These are phyloP conservation scores for Discostella stelligeroides DNA, from an alignment of 108 stramenopile genomes.

Conservation along the genomic window DNA sequence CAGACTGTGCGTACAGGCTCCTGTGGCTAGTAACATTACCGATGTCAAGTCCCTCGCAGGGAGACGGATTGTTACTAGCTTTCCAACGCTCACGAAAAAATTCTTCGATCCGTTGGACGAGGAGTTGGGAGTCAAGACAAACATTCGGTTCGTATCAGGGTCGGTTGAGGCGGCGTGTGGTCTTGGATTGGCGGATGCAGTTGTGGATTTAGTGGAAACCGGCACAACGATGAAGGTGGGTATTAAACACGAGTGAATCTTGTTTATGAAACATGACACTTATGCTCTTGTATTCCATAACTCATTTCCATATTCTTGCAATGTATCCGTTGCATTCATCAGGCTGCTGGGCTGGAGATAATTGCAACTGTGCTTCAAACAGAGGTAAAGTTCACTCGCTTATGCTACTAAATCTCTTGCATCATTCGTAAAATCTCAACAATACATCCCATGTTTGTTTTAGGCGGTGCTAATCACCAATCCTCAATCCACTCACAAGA, in stretches of 20 bases:
- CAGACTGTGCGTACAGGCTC: conserved; percentile 92
- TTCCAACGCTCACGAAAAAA: conserved; percentile 82
- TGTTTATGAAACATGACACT: not conserved
- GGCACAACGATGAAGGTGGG: conserved; percentile 97
- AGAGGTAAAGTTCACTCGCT: conserved; percentile 32
- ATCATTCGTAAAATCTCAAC: not conserved
- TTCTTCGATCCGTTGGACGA: conserved; percentile 86
- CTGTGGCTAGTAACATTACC: conserved; percentile 73
- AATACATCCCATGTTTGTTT: not conserved
- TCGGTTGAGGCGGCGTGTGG: conserved; percentile 97
- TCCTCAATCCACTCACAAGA: conserved; percentile 82
- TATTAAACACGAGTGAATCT: not conserved
- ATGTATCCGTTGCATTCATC: too few species aligned
- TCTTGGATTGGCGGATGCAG: conserved; percentile 96
- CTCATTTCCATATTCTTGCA: too few species aligned
- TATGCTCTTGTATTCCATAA: too few species aligned
- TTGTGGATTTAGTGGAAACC: conserved; percentile 97
- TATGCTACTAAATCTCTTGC: conserved; percentile 1
- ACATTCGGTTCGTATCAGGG: conserved; percentile 90
- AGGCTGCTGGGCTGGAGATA: conserved; percentile 96
- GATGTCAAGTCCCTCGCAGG: conserved; percentile 82
- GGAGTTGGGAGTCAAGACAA: conserved; percentile 77
- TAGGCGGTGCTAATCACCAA: conserved; percentile 79
- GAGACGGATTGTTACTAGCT: conserved; percentile 94
- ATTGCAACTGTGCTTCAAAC: conserved; percentile 87